phyloP scores from a whole-genome alignment of 768 basidiomycete species.

The Calocybe cyanea region DNA sequence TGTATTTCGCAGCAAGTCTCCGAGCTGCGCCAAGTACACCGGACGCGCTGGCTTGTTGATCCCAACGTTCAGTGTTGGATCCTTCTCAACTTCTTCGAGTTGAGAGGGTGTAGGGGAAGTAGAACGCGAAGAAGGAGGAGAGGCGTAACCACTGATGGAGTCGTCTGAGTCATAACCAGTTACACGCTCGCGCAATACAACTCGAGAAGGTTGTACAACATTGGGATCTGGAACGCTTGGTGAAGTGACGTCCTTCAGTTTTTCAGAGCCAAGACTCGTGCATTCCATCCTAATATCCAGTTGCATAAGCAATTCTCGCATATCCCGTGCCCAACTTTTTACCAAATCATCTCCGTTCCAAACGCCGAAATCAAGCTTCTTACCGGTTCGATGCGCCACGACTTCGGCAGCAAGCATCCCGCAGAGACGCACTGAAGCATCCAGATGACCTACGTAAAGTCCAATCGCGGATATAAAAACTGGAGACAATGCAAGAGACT shows the following conservation, averaged over 20 bases:
- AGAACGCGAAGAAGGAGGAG: constrained; percentile 62
- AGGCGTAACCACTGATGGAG: constrained; percentile 80
- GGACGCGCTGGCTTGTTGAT: constrained; percentile 72
- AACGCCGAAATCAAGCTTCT: constrained; percentile 70
- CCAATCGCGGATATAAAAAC: constrained; percentile 67
- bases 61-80: constrained; percentile 75
- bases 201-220: constrained; percentile 10
- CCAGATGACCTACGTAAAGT: constrained; percentile 74
- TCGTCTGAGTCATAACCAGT: constrained; percentile 73
- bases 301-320: constrained; percentile 50
- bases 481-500: constrained; percentile 48
- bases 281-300: constrained; percentile 50
- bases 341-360: constrained; percentile 80
- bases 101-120: constrained; percentile 79
- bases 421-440: constrained; percentile 71
- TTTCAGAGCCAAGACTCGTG: constrained; percentile 8
- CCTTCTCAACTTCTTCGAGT: constrained; percentile 78
- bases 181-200: constrained; percentile 18
- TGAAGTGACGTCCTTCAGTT: not conserved
- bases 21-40: constrained; percentile 86
- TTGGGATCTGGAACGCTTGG: not conserved
- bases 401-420: constrained; percentile 93
- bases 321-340: constrained; percentile 56
- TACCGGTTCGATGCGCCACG: constrained; percentile 57
- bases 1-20: constrained; percentile 65